phyloP scores from a whole-genome alignment of 2,329 filamentous ascomycete species.

The Helotiales sp. region DNA sequence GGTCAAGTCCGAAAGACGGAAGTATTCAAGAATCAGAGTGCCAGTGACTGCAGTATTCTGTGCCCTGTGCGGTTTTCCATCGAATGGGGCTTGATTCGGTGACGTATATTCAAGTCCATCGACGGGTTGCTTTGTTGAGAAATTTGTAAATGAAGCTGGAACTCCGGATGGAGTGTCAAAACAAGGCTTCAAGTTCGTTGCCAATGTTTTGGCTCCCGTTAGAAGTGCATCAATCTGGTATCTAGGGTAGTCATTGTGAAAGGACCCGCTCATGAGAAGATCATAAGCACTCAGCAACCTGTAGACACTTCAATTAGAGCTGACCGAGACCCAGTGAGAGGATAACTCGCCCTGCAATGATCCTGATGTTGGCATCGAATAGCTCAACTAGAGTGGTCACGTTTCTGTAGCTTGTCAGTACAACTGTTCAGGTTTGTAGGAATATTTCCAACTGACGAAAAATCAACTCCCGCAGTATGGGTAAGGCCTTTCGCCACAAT shows the following conservation, averaged over 20 bases:
- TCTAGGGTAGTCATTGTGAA: background rate
- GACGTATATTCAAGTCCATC: background rate
- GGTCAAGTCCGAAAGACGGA: background rate
- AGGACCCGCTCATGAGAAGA: background rate
- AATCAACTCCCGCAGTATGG: slow-evolving; percentile 51
- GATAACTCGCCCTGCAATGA: slow-evolving; percentile 17
- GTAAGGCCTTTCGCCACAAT: slow-evolving; percentile 79
- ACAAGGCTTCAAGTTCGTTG: slow-evolving; percentile 72
- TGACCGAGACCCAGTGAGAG: background rate
- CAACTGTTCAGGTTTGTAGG: too few species aligned
- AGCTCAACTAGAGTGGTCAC: slow-evolving; percentile 26
- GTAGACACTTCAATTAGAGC: background rate
- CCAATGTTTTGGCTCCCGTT: slow-evolving; percentile 67
- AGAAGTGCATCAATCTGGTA: slow-evolving; percentile 60
- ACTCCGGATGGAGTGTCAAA: slow-evolving; percentile 78
- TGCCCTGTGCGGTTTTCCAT: background rate
- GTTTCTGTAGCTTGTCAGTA: background rate
- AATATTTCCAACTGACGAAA: background rate
- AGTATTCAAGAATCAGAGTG: background rate
- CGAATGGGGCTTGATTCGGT: background rate
- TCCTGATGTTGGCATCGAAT: slow-evolving; percentile 36
- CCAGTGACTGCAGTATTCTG: background rate
- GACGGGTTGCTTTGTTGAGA: slow-evolving; percentile 54
- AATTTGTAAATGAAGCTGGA: slow-evolving; percentile 68
- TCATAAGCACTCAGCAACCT: background rate